Base-by-base conservation (phyloP, 164 flowering plant species). In the Umbellularia californica region DNA sequence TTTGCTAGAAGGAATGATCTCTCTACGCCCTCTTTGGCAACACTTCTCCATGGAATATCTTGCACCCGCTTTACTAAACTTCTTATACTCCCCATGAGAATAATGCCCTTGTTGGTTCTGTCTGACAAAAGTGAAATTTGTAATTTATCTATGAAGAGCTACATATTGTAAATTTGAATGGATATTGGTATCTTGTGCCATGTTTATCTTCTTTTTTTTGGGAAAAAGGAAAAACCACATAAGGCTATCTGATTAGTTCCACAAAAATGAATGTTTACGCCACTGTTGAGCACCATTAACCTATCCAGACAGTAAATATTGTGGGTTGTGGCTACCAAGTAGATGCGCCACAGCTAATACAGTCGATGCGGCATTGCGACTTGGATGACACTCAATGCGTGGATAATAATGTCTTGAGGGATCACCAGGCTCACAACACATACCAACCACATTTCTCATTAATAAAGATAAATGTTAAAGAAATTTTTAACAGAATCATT, bases 11-110 rank as follows among this genome's bases (percentile, higher is more conserved):
- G 1, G 24, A 81, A 5, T 0, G 82, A 50, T 50, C 65, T 35
- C 33, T 79, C 78, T 22, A 78, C 23, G 50, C 87, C 96, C 74
- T 90, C 96, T 69, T 79, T 83, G 2, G 70, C 82, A 22, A 83
- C 72, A 25, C 76, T 75, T 23, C 69, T 69, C 76, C 79, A 81
- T 77, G 52, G 76, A 47, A 50, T 50, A 33, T 69, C 25, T 58
- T 50, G 51, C 30, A 58, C 14, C 23, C 50, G 69, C 47, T 67
- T 35, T 17, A 67, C 33, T 20, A 67, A 28, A 28, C 33, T 67
- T 30, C 47, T 4, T 6, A 67, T 30, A 5, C 27, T 64, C 67
- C 33, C 28, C 67, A 64, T 64, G 28, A 12, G 67, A 25, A 25
- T 3, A 25, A 23, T 24, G 67, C 25, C 14, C 28, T 25, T 12